Base-by-base conservation (phyloP, 768 basidiomycete species). In the Coprinellus aureogranulatus region DNA sequence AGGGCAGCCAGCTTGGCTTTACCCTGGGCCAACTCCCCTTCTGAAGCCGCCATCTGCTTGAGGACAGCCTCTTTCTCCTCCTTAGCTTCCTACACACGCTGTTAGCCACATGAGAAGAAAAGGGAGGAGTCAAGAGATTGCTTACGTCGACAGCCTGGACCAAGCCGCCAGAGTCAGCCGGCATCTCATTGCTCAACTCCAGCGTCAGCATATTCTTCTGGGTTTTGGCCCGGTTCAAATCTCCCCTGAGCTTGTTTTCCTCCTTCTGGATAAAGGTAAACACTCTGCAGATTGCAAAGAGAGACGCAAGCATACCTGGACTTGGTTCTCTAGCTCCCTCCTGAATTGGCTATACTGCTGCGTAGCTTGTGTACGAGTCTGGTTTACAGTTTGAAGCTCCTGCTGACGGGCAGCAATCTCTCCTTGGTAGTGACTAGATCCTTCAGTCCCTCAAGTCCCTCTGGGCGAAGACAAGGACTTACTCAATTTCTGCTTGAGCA, bases 151-250 rank as follows among this genome's bases (percentile, higher is more conserved):
- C 82, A 4, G 79, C 82, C 11, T 70, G 75, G 58, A 86, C 75
- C 14, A 89, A 71, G 14, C 78, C 81, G 22, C 79, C 74, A n/a
- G 89, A 75, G 62, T 81, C 79, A 6, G 81, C 81, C 1, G 89
- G 87, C 67, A 88, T 73, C 12, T 89, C 87, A 20, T 89, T 87
- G 56, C 87, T 88, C 12, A 80, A 78, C 59, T 88, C 87, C 34
- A 79, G 73, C 60, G 86, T 81, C 18, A 89, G 65, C 22, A 70
- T 70, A 28, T 65, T 63, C 40, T 81, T 69, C 1, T 60, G 62
- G 6, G 59, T 31, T 65, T 76, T 84, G 28, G 30, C 11, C 34
- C 31, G 30, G 30, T n/a, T 8, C 11, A 4, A 30, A 26, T 50
- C 12, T 26, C 34, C 28, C 4, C 8, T 30, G 3, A 31, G 16